Base-by-base conservation (phyloP, 139 green algal genomes). In the Dunaliella sp. region DNA sequence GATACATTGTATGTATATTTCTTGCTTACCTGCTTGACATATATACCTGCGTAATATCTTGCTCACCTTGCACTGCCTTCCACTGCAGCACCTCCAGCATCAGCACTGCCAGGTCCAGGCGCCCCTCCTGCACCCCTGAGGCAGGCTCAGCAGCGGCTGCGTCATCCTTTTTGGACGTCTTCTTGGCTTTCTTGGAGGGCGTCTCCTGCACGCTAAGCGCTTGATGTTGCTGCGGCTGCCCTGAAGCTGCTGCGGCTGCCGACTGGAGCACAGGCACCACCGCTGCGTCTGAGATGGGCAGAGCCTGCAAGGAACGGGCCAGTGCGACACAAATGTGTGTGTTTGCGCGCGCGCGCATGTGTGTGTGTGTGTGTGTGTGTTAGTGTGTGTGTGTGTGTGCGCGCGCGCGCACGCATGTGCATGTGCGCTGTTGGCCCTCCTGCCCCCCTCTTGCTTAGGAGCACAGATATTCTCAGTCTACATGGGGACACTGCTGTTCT, bases 41-140 rank as follows among this genome's bases (percentile, higher is more conserved):
- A n/a, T n/a, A n/a, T n/a, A n/a, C n/a, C n/a, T n/a, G n/a, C n/a
- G n/a, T n/a, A n/a, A n/a, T n/a, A n/a, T n/a, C n/a, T n/a, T n/a
- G n/a, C n/a, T n/a, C 26, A 1, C 76, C 35, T n/a, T 30, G 0
- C 1, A 93, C 86, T 37, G 83, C 72, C 3, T 93, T 92, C 93
- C 93, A 95, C 80, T 94, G 92, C 84, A 95, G 87, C 81, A 96
- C 38, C 90, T 95, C 93, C 83, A 95, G 85, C 34, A 85, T 87
- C 1, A 85, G 72, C 26, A 89, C 84, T 7, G 86, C 84, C 58
- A 82, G 74, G 1, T 80, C 36, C 0, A 88, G 59, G 1, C 82
- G 36, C 0, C 75, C 74, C 0, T 75, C 38, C 1, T 36, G 58
- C 30, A 28, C 35, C 1, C 26, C 78, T 16, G 48, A 0, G 25